Conservation (phyloP, 2,329 filamentous ascomycete species). For the Lizonia empirigonia region DNA sequence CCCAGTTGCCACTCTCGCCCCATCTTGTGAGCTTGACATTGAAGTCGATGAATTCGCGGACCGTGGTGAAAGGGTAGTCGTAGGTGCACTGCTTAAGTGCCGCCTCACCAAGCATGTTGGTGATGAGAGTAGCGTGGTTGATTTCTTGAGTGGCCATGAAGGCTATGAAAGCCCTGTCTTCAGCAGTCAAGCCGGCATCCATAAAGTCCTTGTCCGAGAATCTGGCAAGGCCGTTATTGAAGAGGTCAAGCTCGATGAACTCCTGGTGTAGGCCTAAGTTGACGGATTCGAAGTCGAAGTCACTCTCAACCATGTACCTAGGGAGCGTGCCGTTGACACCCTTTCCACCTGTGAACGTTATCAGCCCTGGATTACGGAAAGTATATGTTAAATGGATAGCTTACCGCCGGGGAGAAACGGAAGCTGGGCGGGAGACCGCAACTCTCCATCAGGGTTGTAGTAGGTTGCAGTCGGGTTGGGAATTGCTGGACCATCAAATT, state of each 20-base stretch:
- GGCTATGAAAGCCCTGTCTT: conserved; percentile 72
- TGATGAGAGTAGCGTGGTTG: conserved; percentile 76
- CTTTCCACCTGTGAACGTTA: conserved; percentile 67
- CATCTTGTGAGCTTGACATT: conserved; percentile 82
- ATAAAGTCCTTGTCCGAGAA: conserved; percentile 75
- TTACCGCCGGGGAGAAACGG: conserved; percentile 66
- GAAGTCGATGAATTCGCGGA: conserved; percentile 81
- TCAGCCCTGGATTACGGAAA: too few species aligned
- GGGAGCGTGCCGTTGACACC: conserved; percentile 79
- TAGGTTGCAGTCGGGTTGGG: conserved; percentile 66
- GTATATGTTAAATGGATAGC: background rate
- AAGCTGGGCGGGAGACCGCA: conserved; percentile 69
- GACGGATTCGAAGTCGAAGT: conserved; percentile 83
- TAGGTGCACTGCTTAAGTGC: conserved; percentile 77
- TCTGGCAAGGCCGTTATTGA: conserved; percentile 73
- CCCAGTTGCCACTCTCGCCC: conserved; percentile 79
- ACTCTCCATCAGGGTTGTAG: conserved; percentile 73
- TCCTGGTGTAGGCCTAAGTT: conserved; percentile 78
- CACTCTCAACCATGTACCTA: conserved; percentile 76
- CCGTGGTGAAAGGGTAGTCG: conserved; percentile 76
- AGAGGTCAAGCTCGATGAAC: conserved; percentile 83
- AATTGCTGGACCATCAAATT: conserved; percentile 63
- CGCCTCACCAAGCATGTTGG: conserved; percentile 75
- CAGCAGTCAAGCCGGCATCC: conserved; percentile 67
- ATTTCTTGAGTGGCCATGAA: conserved; percentile 80